phyloP scores from a whole-genome alignment of 352 stramenopile genomes.

The Salisapilia sapeloensis region DNA sequence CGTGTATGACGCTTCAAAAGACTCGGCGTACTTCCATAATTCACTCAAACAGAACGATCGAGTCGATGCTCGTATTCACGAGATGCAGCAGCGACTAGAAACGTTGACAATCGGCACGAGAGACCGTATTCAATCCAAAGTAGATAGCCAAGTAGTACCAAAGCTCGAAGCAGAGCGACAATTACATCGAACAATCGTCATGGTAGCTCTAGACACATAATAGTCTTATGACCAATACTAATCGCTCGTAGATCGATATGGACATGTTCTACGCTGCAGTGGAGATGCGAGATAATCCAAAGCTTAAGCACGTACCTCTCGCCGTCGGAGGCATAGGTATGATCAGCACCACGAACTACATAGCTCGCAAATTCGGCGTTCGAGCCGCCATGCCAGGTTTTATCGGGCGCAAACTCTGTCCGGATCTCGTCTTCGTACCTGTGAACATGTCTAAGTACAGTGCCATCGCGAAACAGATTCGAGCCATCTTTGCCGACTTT shows the following conservation, averaged over 20 bases:
- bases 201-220: constrained; percentile 17
- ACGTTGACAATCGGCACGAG: constrained; percentile 20
- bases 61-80: constrained; percentile 62
- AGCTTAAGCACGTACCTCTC: constrained; percentile 77
- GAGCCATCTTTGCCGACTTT: constrained; percentile 82
- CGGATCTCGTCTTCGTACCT: constrained; percentile 85
- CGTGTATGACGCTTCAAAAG: constrained; percentile 88
- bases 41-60: constrained; percentile 79
- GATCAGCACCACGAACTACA: constrained; percentile 95
- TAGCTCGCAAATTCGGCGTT: constrained; percentile 87
- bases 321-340: constrained; percentile 87
- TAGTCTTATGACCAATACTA: not conserved
- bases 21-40: constrained; percentile 87
- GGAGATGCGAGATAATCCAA: constrained; percentile 86
- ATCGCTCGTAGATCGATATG: no score
- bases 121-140: constrained; percentile 15
- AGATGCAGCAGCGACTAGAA: constrained; percentile 49
- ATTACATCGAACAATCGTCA: constrained; percentile 64
- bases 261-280: constrained; percentile 96
- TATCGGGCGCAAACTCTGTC: constrained; percentile 90
- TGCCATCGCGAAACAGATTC: constrained; percentile 51
- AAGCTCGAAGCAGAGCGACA: constrained; percentile 35
- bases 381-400: constrained; percentile 93
- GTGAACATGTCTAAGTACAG: constrained; percentile 87
- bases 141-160: constrained; percentile 16